phyloP scores from a whole-genome alignment of 768 basidiomycete species.

The Amanita pallidorosea region DNA sequence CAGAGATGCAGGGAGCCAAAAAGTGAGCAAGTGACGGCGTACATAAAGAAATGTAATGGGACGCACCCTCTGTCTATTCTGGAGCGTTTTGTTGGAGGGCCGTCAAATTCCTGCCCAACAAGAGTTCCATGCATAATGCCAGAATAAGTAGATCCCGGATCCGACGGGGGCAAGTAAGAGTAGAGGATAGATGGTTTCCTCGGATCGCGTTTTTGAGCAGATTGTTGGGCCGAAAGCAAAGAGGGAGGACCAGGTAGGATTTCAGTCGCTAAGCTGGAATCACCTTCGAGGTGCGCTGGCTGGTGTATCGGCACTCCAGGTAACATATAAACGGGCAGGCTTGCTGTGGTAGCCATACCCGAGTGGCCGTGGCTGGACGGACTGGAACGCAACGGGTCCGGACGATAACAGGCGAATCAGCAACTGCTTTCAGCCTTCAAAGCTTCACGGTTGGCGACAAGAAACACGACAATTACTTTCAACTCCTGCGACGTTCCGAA shows the following conservation, averaged over 20 bases:
- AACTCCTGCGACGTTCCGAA: not conserved
- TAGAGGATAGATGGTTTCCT: conserved; percentile 59
- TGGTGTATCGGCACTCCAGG: conserved; percentile 65
- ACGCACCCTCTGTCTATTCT: conserved; percentile 67
- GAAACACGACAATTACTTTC: not conserved
- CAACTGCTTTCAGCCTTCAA: conserved; percentile 1
- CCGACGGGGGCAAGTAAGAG: conserved; percentile 76
- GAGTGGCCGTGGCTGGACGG: conserved; percentile 13
- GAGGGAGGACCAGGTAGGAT: conserved; percentile 84
- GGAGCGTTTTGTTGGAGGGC: conserved; percentile 61
- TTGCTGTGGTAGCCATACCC: conserved; percentile 65
- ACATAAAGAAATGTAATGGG: conserved; percentile 10
- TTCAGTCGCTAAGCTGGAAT: conserved; percentile 77
- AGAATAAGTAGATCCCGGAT: conserved; percentile 85
- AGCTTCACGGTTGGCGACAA: conserved; percentile 4
- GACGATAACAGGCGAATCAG: conserved; percentile 4
- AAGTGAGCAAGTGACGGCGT: conserved; percentile 13
- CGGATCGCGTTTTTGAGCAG: conserved; percentile 67
- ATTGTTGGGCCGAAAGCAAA: conserved; percentile 58
- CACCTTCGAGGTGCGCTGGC: conserved; percentile 74
- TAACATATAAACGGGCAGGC: conserved; percentile 60
- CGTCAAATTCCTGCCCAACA: conserved; percentile 53
- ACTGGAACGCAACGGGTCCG: conserved; percentile 14
- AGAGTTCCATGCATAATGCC: conserved; percentile 61
- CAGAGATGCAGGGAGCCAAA: conserved; percentile 10